These are phyloP conservation scores for Tolypocladium nubicola DNA, from an alignment of 2,329 filamentous ascomycete species.

Conservation along the genomic window DNA sequence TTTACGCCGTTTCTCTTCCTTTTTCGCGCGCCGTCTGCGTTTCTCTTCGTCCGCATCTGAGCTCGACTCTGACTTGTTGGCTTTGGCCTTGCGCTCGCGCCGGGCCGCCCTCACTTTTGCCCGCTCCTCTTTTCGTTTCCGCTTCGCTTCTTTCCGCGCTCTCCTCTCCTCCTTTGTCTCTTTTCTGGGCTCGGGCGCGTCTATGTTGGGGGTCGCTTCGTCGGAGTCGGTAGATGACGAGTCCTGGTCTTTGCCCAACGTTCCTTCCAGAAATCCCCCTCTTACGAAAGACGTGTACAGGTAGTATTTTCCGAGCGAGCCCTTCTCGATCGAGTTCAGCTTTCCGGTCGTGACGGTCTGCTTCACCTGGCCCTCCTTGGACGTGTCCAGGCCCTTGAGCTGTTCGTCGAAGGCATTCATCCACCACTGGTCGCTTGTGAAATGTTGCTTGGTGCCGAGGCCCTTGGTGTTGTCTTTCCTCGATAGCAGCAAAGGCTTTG, in stretches of 20 bases:
- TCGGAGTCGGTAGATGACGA: conserved; percentile 13
- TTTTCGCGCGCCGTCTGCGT: conserved; percentile 4
- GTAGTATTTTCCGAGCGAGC: conserved; percentile 44
- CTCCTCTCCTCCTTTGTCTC: conserved; percentile 34
- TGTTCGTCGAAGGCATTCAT: conserved; percentile 88
- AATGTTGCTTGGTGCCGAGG: conserved; percentile 63
- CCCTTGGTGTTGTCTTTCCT: conserved; percentile 75
- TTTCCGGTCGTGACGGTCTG: conserved; percentile 44
- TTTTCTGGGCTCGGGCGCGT: conserved; percentile 15
- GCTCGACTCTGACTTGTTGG: conserved; percentile 16
- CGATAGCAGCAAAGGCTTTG: conserved; percentile 71
- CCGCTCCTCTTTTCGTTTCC: conserved; percentile 16
- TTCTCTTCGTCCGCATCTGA: conserved; percentile 9
- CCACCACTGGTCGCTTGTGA: conserved; percentile 86
- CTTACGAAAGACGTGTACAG: conserved; percentile 79
- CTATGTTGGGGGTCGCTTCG: conserved; percentile 9
- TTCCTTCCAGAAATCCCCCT: conserved; percentile 68
- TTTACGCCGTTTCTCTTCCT: conserved; percentile 11
- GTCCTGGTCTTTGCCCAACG: conserved; percentile 31
- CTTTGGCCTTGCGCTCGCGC: conserved; percentile 9
- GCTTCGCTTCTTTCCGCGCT: conserved; percentile 22
- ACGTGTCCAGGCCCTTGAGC: conserved; percentile 65
- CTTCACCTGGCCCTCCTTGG: conserved; percentile 42
- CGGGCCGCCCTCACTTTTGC: conserved; percentile 10
- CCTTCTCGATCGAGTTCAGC: conserved; percentile 45